Evolutionary conservation across 331 rosid species (phyloP).

Genomic region (Stylosanthes scabra): DNA sequence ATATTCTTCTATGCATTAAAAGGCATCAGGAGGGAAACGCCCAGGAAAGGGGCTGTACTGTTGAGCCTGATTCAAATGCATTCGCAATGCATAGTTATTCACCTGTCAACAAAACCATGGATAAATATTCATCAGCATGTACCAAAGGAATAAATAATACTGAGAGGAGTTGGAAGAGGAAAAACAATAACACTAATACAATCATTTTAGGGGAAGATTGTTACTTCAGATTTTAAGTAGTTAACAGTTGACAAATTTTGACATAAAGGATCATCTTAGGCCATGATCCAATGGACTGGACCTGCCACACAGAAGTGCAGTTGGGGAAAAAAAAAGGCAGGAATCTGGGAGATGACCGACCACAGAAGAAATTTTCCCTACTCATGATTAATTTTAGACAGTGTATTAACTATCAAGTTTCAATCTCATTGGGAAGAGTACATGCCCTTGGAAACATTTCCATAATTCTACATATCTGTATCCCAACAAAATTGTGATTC

Average conservation of each 20-base stretch:
- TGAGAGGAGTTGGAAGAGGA: not conserved
- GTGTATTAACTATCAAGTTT: slow-evolving; percentile 10
- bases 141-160: not conserved
- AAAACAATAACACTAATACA: not conserved
- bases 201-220: not conserved
- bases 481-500: not conserved
- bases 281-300: slow-evolving; percentile 1
- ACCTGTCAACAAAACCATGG: slow-evolving; percentile 59
- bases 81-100: slow-evolving; percentile 86
- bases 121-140: slow-evolving; percentile 29
- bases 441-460: slow-evolving; percentile 12
- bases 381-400: slow-evolving; percentile 20
- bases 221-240: not conserved
- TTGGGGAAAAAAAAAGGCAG: not conserved
- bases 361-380: not conserved
- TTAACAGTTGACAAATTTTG: not conserved
- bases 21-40: slow-evolving; percentile 85
- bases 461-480: not conserved
- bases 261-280: not conserved
- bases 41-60: slow-evolving; percentile 83
- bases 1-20: slow-evolving; percentile 44
- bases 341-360: slow-evolving; percentile 7
- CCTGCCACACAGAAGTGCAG: not conserved
- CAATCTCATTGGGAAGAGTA: slow-evolving; percentile 7
- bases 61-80: slow-evolving; percentile 96